Evolutionary conservation across 768 basidiomycete species (phyloP).

Genomic region (Leucogyrophana mollusca): DNA sequence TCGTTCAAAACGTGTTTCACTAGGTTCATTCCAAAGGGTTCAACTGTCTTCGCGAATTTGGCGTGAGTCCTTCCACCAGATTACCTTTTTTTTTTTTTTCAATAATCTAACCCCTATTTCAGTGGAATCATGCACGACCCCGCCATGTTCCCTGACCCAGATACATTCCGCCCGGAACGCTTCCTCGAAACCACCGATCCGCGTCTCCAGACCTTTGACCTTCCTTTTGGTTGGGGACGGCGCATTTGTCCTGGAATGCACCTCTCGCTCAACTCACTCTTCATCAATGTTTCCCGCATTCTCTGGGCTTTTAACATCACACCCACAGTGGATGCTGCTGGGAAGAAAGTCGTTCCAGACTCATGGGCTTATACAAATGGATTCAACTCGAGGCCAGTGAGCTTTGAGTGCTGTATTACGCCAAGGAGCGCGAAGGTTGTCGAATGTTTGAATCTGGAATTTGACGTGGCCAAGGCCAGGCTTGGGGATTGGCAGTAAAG

Average conservation of each 20-base stretch:
- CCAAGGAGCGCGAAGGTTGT: conserved; percentile 17
- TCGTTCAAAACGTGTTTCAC: background rate
- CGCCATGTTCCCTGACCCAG: conserved; percentile 16
- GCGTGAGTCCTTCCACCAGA: too few species aligned
- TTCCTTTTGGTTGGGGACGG: conserved; percentile 12
- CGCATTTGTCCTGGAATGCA: conserved; percentile 16
- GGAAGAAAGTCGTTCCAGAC: conserved; percentile 13
- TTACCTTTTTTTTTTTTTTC: background rate
- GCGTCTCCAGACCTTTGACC: conserved; percentile 3
- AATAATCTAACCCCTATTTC: background rate
- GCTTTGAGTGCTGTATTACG: conserved; percentile 29
- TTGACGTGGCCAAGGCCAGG: background rate
- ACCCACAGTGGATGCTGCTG: background rate
- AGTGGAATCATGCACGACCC: conserved; percentile 21
- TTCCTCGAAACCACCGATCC: conserved; percentile 6
- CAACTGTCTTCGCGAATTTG: conserved; percentile 17
- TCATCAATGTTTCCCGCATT: conserved; percentile 13
- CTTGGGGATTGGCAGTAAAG: background rate
- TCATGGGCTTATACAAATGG: conserved; percentile 31
- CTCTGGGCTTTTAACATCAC: conserved; percentile 13
- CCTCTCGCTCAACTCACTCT: conserved; percentile 15
- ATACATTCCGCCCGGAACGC: conserved; percentile 18
- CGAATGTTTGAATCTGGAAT: background rate
- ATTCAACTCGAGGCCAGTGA: conserved; percentile 33
- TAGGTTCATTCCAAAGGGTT: conserved; percentile 19